These are phyloP conservation scores for Senecio squalidus DNA, from an alignment of 140 eudicot genomes.

Conservation along the genomic window DNA sequence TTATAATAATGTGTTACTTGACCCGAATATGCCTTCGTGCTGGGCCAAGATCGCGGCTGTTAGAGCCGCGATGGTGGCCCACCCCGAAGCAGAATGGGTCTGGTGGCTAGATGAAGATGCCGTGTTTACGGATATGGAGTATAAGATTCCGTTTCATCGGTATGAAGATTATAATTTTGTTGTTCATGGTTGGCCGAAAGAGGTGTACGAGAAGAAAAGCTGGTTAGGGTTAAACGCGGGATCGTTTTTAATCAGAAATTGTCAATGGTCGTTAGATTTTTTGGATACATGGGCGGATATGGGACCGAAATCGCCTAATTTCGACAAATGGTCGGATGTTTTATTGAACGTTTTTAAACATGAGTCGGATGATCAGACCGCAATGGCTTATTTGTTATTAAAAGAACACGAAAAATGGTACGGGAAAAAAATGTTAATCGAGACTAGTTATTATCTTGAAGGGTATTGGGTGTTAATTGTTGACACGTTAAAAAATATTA, in stretches of 20 bases:
- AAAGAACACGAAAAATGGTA: conserved; percentile 41
- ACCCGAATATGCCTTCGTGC: conserved; percentile 43
- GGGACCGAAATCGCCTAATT: conserved; percentile 41
- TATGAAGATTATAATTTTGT: conserved; percentile 43
- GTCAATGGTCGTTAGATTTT: conserved; percentile 66
- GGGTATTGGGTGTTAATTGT: conserved; percentile 63
- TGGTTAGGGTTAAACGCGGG: conserved; percentile 72
- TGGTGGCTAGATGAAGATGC: conserved; percentile 76
- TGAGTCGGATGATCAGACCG: conserved; percentile 68
- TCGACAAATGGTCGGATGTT: conserved; percentile 29
- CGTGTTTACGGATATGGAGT: conserved; percentile 58
- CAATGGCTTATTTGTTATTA: conserved; percentile 45
- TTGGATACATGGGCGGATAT: conserved; percentile 56
- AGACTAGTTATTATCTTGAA: conserved; percentile 46
- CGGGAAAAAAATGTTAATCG: conserved; percentile 46
- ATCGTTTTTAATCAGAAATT: conserved; percentile 44
- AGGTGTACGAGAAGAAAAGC: conserved; percentile 36
- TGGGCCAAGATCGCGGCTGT: conserved; percentile 66
- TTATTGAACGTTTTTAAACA: conserved; percentile 24
- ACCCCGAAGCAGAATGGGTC: conserved; percentile 65
- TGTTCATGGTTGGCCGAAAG: conserved; percentile 58
- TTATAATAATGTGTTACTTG: conserved; percentile 46
- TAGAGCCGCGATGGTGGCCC: conserved; percentile 44
- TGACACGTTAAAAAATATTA: conserved; percentile 35
- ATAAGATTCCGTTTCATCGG: conserved; percentile 43